These are phyloP conservation scores for Daldinia concentrica DNA, from an alignment of 495 filamentous ascomycete species.

Conservation along the genomic window DNA sequence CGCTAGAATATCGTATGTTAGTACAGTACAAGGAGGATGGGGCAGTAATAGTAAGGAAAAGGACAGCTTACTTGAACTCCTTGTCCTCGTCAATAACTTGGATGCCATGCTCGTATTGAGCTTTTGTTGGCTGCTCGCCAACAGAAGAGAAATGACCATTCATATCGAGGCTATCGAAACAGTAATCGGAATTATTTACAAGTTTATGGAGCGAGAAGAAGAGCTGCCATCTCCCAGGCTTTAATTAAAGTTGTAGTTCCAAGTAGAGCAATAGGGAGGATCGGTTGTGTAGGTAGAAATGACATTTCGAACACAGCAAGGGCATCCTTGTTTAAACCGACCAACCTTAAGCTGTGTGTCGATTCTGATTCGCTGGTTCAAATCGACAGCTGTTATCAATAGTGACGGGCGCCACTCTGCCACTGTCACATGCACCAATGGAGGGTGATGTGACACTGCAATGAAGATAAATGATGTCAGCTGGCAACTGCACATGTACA, in stretches of 20 bases:
- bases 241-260: slow-evolving; percentile 8
- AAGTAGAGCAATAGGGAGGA: slow-evolving; percentile 4
- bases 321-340: slow-evolving; percentile 24
- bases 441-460: slow-evolving; percentile 22
- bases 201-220: slow-evolving; percentile 26
- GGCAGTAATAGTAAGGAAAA: slow-evolving; percentile 19
- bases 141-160: slow-evolving; percentile 90
- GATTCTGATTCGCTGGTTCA: slow-evolving; percentile 10
- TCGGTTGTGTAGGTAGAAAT: slow-evolving; percentile 38
- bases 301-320: slow-evolving; percentile 33
- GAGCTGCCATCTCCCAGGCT: slow-evolving; percentile 36
- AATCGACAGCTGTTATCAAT: slow-evolving; percentile 36
- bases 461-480: slow-evolving; percentile 44
- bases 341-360: slow-evolving; percentile 12
- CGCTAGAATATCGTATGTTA: slow-evolving; percentile 58
- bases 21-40: slow-evolving; percentile 12
- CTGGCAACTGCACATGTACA: slow-evolving; percentile 28
- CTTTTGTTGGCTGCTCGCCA: slow-evolving; percentile 69
- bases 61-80: slow-evolving; percentile 82
- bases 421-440: slow-evolving; percentile 46
- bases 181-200: slow-evolving; percentile 24
- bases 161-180: slow-evolving; percentile 55
- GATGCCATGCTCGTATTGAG: slow-evolving; percentile 89
- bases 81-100: slow-evolving; percentile 97
- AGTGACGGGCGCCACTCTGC: slow-evolving; percentile 38